Percentiles rank a stretch among this genome's conserved stretches.
Conservation (phyloP, 495 filamentous ascomycete species). For the Podospora fimiseda region DNA sequence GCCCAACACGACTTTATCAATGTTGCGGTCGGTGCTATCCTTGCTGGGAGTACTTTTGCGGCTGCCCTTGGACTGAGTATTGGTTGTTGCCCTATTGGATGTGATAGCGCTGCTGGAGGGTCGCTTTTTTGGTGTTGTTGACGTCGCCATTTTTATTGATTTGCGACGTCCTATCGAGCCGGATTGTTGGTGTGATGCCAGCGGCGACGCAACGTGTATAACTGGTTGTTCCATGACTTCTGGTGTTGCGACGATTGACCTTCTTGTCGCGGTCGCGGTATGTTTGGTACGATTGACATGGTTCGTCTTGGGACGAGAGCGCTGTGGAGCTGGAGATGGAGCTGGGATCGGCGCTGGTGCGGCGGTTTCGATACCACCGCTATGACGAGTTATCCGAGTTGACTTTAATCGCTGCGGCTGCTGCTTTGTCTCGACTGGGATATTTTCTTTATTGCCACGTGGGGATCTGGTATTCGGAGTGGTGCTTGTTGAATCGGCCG, state of each 20-base stretch:
- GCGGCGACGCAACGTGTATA: not conserved
- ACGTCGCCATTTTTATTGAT: slow-evolving; percentile 20
- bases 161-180: slow-evolving; percentile 23
- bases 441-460: slow-evolving; percentile 25
- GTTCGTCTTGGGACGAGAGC: not conserved
- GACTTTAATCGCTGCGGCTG: slow-evolving; percentile 3
- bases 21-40: slow-evolving; percentile 48
- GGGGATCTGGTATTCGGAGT: not conserved
- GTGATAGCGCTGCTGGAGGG: slow-evolving; percentile 13
- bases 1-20: slow-evolving; percentile 70
- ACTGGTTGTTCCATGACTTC: not conserved
- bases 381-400: slow-evolving; percentile 19
- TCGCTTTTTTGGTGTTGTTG: slow-evolving; percentile 8
- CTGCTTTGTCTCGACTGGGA: slow-evolving; percentile 15
- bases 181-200: slow-evolving; percentile 17
- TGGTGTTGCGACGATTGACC: not conserved
- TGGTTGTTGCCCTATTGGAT: slow-evolving; percentile 9
- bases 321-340: not conserved
- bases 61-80: slow-evolving; percentile 8
- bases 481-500: not conserved
- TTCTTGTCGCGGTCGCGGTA: not conserved
- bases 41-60: not conserved
- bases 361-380: slow-evolving; percentile 2
- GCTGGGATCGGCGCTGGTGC: not conserved
- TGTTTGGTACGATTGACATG: not conserved